Base-by-base conservation (phyloP, 2,329 filamentous ascomycete genomes). In the Fusarium virguliforme region DNA sequence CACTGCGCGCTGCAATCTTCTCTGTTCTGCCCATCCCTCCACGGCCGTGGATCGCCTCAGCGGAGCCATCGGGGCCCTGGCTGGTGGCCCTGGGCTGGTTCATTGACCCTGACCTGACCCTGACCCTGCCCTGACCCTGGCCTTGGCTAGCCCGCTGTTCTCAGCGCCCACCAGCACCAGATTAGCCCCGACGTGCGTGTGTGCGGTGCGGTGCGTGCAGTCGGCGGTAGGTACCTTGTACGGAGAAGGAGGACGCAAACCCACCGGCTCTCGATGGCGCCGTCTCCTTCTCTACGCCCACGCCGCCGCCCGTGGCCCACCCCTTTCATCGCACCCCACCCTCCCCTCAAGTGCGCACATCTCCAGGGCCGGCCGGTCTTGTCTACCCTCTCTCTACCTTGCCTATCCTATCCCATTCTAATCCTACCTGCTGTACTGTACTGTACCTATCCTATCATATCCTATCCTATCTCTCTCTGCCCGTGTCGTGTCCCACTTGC, bases 111-210 rank as follows among this genome's bases (percentile, higher is more conserved):
- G 38, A 35, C 51, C 43, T 34, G 41, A 54, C 50, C 60, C 43
- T 63, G 62, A 46, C 64, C 55, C 63, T 64, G 50, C 51, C 55
- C 61, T 51, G 63, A 54, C 71, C 65, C 54, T 38, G 56, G 46
- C 50, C 64, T 59, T 67, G 58, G 54, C 60, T 64, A 50, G 62
- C 55, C 62, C 68, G 73, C 70, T 72, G 61, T 73, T 71, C 73
- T 71, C 73, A 75, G 73, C 64, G 68, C 73, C 71, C 18, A 18
- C 18, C 18, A 18, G 18, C 18, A 18, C 18, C 68, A 64, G 34
- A 41, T 71, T 61, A 60, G 46, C 59, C 55, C 50, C 56, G 59
- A 24, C 43, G 43, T 30, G 24, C 15, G 28, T 30, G 26, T 18
- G 26, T 8, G 40, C 30, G 41, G 24, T 46, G 41, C 13, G 41